Conservation (phyloP, 148 eudicot species). For the Spergularia bocconei region DNA sequence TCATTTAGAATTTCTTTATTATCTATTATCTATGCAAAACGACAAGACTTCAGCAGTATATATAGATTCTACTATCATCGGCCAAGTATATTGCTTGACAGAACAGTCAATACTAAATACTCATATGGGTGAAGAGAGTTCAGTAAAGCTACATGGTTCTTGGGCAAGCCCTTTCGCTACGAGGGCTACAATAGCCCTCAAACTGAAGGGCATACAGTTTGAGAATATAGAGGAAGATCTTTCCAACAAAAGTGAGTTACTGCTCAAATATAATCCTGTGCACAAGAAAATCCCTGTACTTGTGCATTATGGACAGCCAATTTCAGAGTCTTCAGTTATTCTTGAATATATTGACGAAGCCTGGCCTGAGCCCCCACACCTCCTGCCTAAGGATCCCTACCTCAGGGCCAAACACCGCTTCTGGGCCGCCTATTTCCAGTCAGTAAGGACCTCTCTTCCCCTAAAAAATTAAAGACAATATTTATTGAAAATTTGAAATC, state of each 20-base stretch:
- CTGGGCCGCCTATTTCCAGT: constrained; percentile 18
- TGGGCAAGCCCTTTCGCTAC: constrained; percentile 32
- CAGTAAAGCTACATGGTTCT: constrained; percentile 27
- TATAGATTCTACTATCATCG: too few relatives aligned
- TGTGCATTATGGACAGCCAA: constrained; percentile 26
- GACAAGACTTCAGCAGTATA: too few relatives aligned
- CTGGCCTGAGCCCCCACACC: constrained; percentile 31
- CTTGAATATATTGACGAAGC: constrained; percentile 53
- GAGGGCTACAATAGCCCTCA: constrained; percentile 26
- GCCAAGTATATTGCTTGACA: not conserved
- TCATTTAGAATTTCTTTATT: too few relatives aligned
- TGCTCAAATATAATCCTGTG: constrained; percentile 31
- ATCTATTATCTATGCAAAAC: too few relatives aligned
- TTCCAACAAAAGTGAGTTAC: constrained; percentile 25
- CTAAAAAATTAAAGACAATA: too few relatives aligned
- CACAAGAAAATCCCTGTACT: constrained; percentile 35
- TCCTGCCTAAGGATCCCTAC: constrained; percentile 47
- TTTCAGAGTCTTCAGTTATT: constrained; percentile 45
- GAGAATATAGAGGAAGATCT: constrained; percentile 37
- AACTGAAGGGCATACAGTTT: constrained; percentile 31
- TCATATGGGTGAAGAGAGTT: constrained; percentile 18
- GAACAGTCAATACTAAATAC: not conserved
- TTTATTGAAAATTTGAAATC: not conserved
- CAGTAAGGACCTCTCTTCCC: not conserved
- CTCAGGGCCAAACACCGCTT: not conserved